These are phyloP conservation scores for Setomelanomma holmii DNA, from an alignment of 2,329 filamentous ascomycete species.

Conservation along the genomic window DNA sequence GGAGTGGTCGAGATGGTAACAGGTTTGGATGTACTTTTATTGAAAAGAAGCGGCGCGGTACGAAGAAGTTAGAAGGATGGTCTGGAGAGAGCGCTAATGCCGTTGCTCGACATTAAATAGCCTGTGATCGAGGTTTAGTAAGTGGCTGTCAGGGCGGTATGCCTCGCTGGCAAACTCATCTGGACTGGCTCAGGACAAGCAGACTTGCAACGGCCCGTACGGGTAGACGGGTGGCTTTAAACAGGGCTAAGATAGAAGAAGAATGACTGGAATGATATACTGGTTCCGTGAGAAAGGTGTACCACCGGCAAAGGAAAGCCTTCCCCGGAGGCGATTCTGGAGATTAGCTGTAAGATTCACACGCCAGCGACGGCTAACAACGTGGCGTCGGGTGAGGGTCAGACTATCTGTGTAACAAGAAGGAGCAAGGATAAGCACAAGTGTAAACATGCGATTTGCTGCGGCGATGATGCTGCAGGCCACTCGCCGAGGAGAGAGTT, in stretches of 20 bases:
- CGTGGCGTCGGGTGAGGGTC: constrained; percentile 31
- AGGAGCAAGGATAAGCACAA: constrained; percentile 21
- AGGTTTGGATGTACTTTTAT: not conserved
- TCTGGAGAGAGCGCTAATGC: constrained; percentile 26
- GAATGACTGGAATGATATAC: constrained; percentile 33
- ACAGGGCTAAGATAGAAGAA: constrained; percentile 31
- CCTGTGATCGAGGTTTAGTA: constrained; percentile 15
- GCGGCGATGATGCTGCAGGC: constrained; percentile 23
- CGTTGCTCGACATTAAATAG: constrained; percentile 38
- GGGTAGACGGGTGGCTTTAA: constrained; percentile 42
- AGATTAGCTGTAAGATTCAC: constrained; percentile 20
- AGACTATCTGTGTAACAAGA: constrained; percentile 23
- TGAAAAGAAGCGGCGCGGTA: not conserved
- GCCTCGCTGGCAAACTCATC: constrained; percentile 35
- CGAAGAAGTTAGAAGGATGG: constrained; percentile 13
- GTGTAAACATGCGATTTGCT: constrained; percentile 13
- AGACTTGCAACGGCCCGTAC: constrained; percentile 44
- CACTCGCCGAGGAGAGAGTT: constrained; percentile 9
- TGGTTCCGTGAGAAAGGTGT: constrained; percentile 25
- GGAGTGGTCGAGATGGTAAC: not conserved
- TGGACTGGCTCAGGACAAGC: constrained; percentile 33
- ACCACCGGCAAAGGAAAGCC: constrained; percentile 23
- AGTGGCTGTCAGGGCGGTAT: constrained; percentile 27
- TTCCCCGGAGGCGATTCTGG: constrained; percentile 17
- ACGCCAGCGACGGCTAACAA: constrained; percentile 34